Evolutionary conservation across 805 yeast genomes (phyloP), one percentile per base, ranked within the genome.

Genomic region (Lachancea mirantina): DNA sequence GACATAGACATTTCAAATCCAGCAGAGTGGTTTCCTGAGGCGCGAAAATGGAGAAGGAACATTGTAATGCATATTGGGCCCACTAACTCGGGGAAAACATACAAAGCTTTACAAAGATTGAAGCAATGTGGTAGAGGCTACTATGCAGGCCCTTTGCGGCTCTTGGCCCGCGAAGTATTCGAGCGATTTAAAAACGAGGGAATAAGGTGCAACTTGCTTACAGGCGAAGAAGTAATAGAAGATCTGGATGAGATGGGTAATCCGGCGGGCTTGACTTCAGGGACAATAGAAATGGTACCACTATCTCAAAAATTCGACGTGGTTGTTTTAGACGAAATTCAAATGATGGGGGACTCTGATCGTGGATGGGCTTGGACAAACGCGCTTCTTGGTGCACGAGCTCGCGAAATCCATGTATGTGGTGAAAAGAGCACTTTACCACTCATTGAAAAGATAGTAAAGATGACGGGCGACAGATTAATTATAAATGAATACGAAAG

Each of bases 11-110:
- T 76, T 15, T 53, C 67, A 11, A 67, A 75, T 41, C 92, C 92
- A 0, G 72, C 72, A 7, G 76, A 76, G 42, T 82, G 94, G 87
- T 92, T 68, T 48, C 95, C 97, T 0, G 75, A 68, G 27, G 94
- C 98, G 1, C 66, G 97, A 23, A 72, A 76, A 41, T 65, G 85
- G 63, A 77, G 75, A 42, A 65, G 99, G 23, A 78, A 80, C 31
- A 68, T 92, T 30, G 70, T 81, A n/a, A 72, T 92, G 76, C 99
- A 92, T 54, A 84, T 92, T 8, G 99, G 99, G 0, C 98, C 99
- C 1, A 92, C 99, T 0, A 92, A 92, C 55, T 78, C 92, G 44
- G 99, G 99, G 8, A 92, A 92, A 50, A 92, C 97, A 0, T 83
- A 84, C 51, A 70, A 73, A 29, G 95, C 97, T 0, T 61, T 92